Evolutionary conservation across 2,329 filamentous ascomycete genomes (phyloP).

Genomic region (Diaporthe vexans): DNA sequence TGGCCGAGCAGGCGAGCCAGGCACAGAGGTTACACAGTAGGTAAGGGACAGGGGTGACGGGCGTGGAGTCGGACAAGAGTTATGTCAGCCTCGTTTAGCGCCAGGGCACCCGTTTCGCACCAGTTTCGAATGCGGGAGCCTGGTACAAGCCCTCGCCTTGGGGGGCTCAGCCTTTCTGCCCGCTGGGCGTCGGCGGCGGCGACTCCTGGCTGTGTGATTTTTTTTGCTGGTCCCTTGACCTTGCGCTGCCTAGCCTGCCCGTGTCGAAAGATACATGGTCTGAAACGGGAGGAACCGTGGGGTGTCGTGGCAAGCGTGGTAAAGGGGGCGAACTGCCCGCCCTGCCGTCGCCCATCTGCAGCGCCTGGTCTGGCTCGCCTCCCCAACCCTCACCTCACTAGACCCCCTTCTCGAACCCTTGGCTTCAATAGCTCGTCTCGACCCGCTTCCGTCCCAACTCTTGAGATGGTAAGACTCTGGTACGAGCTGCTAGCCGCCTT

Average conservation of each 20-base stretch:
- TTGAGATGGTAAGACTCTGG: constrained; percentile 1
- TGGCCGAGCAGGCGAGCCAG: constrained; percentile 3
- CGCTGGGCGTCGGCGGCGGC: constrained; percentile 1
- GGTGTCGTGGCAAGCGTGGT: background rate
- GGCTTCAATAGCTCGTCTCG: constrained; percentile 36
- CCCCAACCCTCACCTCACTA: background rate
- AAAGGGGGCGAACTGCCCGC: background rate
- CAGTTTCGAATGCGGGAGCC: constrained; percentile 30
- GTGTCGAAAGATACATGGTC: background rate
- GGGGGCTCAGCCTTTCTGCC: background rate
- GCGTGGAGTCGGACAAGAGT: background rate
- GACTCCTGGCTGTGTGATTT: constrained; percentile 9
- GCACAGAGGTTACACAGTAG: background rate
- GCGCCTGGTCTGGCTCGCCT: background rate
- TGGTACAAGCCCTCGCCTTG: background rate
- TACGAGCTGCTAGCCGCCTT: background rate
- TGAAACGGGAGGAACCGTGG: constrained; percentile 32
- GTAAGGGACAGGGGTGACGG: background rate
- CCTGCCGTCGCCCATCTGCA: background rate
- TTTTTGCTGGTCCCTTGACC: constrained; percentile 5
- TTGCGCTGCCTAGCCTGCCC: constrained; percentile 23
- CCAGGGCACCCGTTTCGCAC: constrained; percentile 28
- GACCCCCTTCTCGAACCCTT: constrained; percentile 30
- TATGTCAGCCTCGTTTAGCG: constrained; percentile 23
- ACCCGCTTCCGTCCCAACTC: constrained; percentile 26